These are phyloP conservation scores for Goffeauzyma gilvescens DNA, from an alignment of 768 basidiomycete genomes.

Conservation along the genomic window DNA sequence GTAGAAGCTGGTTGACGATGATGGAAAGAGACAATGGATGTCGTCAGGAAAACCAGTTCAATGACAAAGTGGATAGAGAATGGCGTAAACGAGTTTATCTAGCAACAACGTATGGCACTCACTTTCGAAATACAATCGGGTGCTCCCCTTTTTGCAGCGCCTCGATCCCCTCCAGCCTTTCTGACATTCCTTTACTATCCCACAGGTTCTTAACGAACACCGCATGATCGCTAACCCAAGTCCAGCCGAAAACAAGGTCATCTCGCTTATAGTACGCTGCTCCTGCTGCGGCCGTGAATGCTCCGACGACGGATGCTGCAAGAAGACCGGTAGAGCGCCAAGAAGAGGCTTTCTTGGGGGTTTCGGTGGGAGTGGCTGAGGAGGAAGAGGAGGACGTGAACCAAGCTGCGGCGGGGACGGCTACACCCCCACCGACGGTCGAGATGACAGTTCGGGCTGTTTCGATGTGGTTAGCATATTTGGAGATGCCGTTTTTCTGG, in stretches of 20 bases:
- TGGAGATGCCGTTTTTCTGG: conserved; percentile 53
- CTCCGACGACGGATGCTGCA: conserved; percentile 41
- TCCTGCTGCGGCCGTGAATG: conserved; percentile 57
- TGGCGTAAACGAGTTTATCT: too few species aligned
- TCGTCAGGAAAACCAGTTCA: too few species aligned
- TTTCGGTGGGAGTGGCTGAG: too few species aligned
- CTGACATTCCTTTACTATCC: conserved; percentile 49
- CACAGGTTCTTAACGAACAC: conserved; percentile 71
- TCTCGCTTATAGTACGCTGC: conserved; percentile 66
- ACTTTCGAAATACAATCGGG: conserved; percentile 57
- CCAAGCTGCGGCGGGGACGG: conserved; percentile 11
- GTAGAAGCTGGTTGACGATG: conserved; percentile 66
- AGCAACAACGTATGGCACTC: conserved; percentile 26
- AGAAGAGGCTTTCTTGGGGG: too few species aligned
- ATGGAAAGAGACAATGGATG: conserved; percentile 3
- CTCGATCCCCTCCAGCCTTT: conserved; percentile 46
- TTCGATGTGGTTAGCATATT: conserved; percentile 51
- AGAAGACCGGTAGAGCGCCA: too few species aligned
- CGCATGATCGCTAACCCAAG: conserved; percentile 72
- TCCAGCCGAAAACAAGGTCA: conserved; percentile 49
- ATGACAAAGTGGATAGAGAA: background rate
- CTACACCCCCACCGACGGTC: conserved; percentile 20
- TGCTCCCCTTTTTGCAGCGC: conserved; percentile 41
- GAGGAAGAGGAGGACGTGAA: conserved; percentile 12
- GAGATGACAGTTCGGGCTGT: conserved; percentile 48